Evolutionary conservation across 331 rosid species (phyloP), one percentile per base, ranked within the genome.

Genomic region (Acacia concinna): DNA sequence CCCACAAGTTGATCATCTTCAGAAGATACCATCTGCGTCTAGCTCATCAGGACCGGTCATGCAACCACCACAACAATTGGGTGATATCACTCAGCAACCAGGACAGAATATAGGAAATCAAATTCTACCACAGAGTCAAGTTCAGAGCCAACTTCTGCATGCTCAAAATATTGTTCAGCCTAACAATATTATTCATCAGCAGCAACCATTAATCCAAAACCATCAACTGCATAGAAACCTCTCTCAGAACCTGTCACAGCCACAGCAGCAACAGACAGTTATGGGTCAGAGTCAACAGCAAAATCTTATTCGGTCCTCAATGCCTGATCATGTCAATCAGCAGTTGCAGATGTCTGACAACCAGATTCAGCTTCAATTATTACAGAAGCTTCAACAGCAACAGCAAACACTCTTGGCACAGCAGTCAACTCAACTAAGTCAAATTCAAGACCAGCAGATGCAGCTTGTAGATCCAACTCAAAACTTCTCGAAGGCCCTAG

Each of bases 311-410:
- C 94, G 84, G 11, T 27, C 91, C 13, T 79, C 89, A n/a, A 74
- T 82, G 43, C 87, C 92, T 8, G 97, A 92, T 72, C 96, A 88
- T 78, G 78, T 81, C 31, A 89, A 83, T 79, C 97, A 84, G 80
- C 97, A 88, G 64, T 79, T 90, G 8, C 97, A 82, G 52, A 77
- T 91, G 79, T 88, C 98, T 9, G 99, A 95, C 27, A 90, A 77
- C 80, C 97, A 90, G 81, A 66, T 89, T 78, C 95, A 89, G 70
- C 60, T 87, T 81, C 98, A 90, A 66, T 84, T 95, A 67, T 74
- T 96, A 40, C 97, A 93, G 78, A 91, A 90, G 89, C 86, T 90
- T 79, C 97, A 93, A 74, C 99, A 91, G 67, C 86, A 73, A 73
- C 89, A 89, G 67, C 98, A 92, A 75, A 79, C 92, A n/a, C 74